Conservation (phyloP, 768 basidiomycete species). For the Leccinum truebloodii region DNA sequence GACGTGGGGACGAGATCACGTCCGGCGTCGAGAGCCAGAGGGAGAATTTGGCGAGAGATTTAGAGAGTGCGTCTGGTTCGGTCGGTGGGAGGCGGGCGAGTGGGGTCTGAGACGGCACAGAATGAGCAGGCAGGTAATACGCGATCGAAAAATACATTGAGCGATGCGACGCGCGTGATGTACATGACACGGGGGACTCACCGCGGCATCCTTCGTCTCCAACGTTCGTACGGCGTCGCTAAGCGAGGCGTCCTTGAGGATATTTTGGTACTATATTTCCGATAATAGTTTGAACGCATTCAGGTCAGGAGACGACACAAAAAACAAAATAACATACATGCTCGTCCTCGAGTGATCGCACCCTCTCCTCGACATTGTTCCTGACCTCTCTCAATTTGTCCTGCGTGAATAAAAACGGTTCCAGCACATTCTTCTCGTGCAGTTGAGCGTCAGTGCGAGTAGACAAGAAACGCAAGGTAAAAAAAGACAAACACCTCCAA, state of each 20-base stretch:
- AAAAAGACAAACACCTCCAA: constrained; percentile 56
- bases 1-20: constrained; percentile 77
- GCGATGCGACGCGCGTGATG: not conserved
- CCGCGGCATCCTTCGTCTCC: constrained; percentile 26
- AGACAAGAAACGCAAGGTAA: not conserved
- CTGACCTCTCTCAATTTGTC: constrained; percentile 61
- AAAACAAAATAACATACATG: constrained; percentile 59
- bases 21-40: constrained; percentile 82
- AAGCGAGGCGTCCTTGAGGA: constrained; percentile 33
- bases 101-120: constrained; percentile 50
- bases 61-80: constrained; percentile 60
- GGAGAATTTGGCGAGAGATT: constrained; percentile 70
- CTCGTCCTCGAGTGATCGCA: constrained; percentile 68
- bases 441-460: not conserved
- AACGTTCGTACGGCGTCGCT: constrained; percentile 23
- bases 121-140: not conserved
- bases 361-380: constrained; percentile 58
- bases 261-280: constrained; percentile 16
- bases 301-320: not conserved
- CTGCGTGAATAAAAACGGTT: constrained; percentile 66
- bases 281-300: too few species aligned
- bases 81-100: constrained; percentile 70
- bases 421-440: constrained; percentile 54
- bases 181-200: constrained; percentile 5
- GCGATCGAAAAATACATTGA: not conserved